Conservation (phyloP, 495 filamentous ascomycete species). For the Aspergillus bertholletiae region DNA sequence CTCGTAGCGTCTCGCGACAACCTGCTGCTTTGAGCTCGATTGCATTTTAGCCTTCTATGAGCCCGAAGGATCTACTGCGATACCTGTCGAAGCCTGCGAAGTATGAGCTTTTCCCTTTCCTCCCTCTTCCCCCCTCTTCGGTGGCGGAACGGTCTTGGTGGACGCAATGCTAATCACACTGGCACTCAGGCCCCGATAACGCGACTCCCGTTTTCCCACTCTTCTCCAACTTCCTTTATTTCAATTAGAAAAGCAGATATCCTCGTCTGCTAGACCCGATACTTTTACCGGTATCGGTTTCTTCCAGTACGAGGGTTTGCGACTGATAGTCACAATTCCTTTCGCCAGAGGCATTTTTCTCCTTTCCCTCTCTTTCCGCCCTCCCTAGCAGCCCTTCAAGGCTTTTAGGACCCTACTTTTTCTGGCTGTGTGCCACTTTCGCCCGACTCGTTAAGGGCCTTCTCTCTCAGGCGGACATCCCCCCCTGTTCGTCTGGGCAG, state of each 20-base stretch:
- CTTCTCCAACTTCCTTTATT: conserved; percentile 17
- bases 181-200: conserved; percentile 82
- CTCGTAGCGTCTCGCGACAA: conserved; percentile 34
- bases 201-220: conserved; percentile 36
- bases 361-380: conserved; percentile 70
- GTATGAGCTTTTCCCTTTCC: conserved; percentile 59
- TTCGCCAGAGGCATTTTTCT: conserved; percentile 76
- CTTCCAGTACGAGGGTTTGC: conserved; percentile 64
- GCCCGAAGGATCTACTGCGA: conserved; percentile 84
- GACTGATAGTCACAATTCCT: conserved; percentile 78
- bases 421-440: conserved; percentile 60
- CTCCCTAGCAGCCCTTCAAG: conserved; percentile 71
- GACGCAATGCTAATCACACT: background rate
- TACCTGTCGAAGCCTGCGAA: conserved; percentile 96
- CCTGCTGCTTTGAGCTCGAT: conserved; percentile 36
- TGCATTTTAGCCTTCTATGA: conserved; percentile 66
- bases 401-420: conserved; percentile 23
- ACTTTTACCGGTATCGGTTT: conserved; percentile 85
- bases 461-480: conserved; percentile 89
- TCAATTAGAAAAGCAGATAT: conserved; percentile 51
- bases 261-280: conserved; percentile 91
- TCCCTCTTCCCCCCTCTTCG: too few species aligned
- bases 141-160: background rate
- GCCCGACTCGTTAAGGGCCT: conserved; percentile 69
- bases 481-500: conserved; percentile 82